Conservation (phyloP, 2,329 filamentous ascomycete genomes). For the Alternaria infectoria region DNA sequence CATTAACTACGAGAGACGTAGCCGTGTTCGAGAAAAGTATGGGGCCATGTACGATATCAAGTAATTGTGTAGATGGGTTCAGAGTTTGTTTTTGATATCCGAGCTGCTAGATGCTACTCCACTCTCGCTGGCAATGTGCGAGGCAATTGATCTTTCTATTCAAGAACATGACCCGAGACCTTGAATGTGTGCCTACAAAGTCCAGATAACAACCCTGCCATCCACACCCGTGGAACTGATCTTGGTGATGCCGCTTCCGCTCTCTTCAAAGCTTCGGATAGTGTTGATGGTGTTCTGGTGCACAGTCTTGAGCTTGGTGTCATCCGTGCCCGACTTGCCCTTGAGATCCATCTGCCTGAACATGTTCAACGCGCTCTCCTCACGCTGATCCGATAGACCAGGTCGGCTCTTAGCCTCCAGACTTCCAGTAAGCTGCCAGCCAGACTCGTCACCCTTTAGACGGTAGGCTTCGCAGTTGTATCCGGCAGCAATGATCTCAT, state of each 20-base stretch:
- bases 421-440: constrained; percentile 84
- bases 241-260: constrained; percentile 70
- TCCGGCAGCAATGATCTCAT: constrained; percentile 93
- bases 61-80: background rate
- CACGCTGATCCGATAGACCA: constrained; percentile 67
- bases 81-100: constrained; percentile 8
- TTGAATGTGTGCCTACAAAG: constrained; percentile 39
- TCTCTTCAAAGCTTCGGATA: constrained; percentile 75
- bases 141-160: constrained; percentile 4
- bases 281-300: constrained; percentile 97
- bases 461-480: constrained; percentile 90
- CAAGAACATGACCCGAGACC: background rate
- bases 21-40: background rate
- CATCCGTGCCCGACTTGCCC: constrained; percentile 76
- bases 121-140: constrained; percentile 19
- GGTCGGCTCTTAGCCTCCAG: constrained; percentile 74
- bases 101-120: constrained; percentile 11
- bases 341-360: constrained; percentile 99
- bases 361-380: constrained; percentile 97
- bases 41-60: constrained; percentile 2
- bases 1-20: background rate
- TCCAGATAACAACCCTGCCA: constrained; percentile 57
- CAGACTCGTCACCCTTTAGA: constrained; percentile 76
- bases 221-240: constrained; percentile 72
- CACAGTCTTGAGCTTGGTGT: constrained; percentile 91